Conservation (phyloP, 306 rosid genomes). For the Lathyrus tuberosus region DNA sequence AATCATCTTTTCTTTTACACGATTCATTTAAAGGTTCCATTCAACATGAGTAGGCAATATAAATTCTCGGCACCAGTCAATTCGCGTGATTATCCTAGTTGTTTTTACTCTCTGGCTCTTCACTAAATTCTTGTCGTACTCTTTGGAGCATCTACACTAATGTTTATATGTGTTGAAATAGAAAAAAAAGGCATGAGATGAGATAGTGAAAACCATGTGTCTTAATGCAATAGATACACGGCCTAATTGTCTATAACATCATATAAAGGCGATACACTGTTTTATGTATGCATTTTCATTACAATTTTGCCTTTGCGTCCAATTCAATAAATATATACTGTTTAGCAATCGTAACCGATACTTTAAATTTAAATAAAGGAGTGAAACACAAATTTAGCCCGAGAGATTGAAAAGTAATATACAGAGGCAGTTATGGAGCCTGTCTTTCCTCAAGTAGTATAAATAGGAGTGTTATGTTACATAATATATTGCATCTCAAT, state of each 20-base stretch:
- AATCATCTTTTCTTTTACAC: neutral
- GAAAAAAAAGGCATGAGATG: neutral
- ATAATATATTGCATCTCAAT: neutral
- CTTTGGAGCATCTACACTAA: slow-evolving; percentile 23
- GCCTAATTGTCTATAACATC: neutral
- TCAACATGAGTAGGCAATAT: slow-evolving; percentile 5
- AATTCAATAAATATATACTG: neutral
- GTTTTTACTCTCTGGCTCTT: slow-evolving; percentile 16
- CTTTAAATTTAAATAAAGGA: neutral
- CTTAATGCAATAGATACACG: neutral
- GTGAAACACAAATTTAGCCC: neutral
- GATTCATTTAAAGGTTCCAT: slow-evolving; percentile 6
- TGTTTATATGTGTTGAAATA: slow-evolving; percentile 2
- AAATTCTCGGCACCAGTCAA: slow-evolving; percentile 11
- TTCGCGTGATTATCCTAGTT: slow-evolving; percentile 13
- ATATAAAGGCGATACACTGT: neutral
- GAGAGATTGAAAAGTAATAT: slow-evolving; percentile 2
- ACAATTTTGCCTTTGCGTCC: neutral
- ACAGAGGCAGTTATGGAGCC: neutral
- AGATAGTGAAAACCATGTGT: neutral
- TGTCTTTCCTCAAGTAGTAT: neutral
- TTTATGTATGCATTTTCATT: neutral
- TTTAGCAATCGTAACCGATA: neutral
- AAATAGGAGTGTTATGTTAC: slow-evolving; percentile 4
- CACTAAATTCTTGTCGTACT: slow-evolving; percentile 5